Percentiles rank a stretch among this genome's conserved stretches.
These are phyloP conservation scores for Chytridium lagenaria DNA, from an alignment of 371 early-diverging fungal genomes.

Conservation along the genomic window DNA sequence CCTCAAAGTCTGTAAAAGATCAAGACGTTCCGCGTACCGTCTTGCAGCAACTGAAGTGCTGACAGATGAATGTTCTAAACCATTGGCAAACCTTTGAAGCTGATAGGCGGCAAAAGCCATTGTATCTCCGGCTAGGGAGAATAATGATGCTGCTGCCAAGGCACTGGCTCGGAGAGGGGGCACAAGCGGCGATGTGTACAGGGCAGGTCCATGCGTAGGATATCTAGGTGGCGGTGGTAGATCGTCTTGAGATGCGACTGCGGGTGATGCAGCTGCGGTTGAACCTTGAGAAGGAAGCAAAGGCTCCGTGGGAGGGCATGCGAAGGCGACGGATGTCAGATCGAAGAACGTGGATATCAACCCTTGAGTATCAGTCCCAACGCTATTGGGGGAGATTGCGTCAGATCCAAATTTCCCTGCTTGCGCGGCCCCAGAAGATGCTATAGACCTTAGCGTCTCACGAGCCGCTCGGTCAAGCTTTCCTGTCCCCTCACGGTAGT, in stretches of 20 bases:
- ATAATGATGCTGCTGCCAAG: conserved; percentile 30
- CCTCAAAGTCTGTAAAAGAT: conserved; percentile 27
- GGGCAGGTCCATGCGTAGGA: conserved; percentile 10
- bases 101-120: conserved; percentile 41
- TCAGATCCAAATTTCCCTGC: neutral
- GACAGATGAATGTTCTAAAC: conserved; percentile 14
- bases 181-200: conserved; percentile 18
- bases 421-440: conserved; percentile 14
- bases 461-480: conserved; percentile 28
- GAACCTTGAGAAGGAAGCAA: neutral
- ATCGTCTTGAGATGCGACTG: neutral
- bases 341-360: conserved; percentile 14
- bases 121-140: conserved; percentile 34
- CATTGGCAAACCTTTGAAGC: conserved; percentile 20
- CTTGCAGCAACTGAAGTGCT: neutral
- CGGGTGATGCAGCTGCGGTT: neutral
- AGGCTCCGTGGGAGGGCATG: conserved; percentile 13
- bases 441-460: conserved; percentile 22
- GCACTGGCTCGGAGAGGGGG: conserved; percentile 27
- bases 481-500: conserved; percentile 21
- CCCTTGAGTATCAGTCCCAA: conserved; percentile 12
- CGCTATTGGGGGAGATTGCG: neutral
- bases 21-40: conserved; percentile 10
- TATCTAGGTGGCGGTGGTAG: conserved; percentile 11
- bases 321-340: conserved; percentile 14